phyloP scores from a whole-genome alignment of 2,329 filamentous ascomycete species.

The Penicillium hesseltinei region DNA sequence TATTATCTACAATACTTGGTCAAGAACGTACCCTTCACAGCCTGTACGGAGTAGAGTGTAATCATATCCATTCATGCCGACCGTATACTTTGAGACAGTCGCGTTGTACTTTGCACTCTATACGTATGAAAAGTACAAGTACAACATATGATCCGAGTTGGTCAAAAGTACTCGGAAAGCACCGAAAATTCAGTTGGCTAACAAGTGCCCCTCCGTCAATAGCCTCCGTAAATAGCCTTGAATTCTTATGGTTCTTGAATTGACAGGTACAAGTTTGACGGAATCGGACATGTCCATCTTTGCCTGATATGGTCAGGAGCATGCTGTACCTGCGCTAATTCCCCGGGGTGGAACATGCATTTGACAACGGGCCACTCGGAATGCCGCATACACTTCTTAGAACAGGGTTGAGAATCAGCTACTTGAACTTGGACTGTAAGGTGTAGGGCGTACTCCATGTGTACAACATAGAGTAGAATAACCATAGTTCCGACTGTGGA shows the following conservation, averaged over 20 bases:
- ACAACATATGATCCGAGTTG: not conserved
- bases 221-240: no score
- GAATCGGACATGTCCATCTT: slow-evolving; percentile 8
- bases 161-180: not conserved
- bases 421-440: not conserved
- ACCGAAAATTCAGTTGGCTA: not conserved
- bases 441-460: not conserved
- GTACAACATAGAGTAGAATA: not conserved
- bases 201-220: not conserved
- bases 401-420: not conserved
- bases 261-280: slow-evolving; percentile 7
- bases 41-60: not conserved
- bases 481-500: not conserved
- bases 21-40: not conserved
- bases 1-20: not conserved
- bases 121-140: not conserved
- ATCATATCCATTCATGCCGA: not conserved
- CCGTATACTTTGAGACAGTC: not conserved
- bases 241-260: not conserved
- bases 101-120: not conserved
- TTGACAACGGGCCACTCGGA: slow-evolving; percentile 13
- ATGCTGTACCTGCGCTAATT: slow-evolving; percentile 13
- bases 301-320: slow-evolving; percentile 9
- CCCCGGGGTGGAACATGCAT: slow-evolving; percentile 1
- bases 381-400: slow-evolving; percentile 1